phyloP scores from a whole-genome alignment of 495 filamentous ascomycete genomes.

The Cudoniella acicularis region DNA sequence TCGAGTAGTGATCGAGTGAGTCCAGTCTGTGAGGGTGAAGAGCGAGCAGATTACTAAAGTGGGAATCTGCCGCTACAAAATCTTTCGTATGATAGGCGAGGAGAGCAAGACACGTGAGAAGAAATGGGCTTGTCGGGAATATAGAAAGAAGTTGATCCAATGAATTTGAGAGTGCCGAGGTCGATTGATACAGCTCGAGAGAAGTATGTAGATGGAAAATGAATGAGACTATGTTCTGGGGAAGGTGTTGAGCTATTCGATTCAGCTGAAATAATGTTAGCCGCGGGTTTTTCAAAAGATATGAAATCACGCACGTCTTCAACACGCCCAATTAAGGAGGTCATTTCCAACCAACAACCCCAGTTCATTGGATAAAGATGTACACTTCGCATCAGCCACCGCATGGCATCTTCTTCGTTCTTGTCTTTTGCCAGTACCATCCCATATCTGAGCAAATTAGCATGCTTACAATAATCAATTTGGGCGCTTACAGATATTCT shows the following conservation, averaged over 20 bases:
- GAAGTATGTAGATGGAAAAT: slow-evolving; percentile 89
- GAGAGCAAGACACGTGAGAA: slow-evolving; percentile 84
- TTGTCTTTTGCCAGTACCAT: slow-evolving; percentile 87
- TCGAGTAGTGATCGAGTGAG: slow-evolving; percentile 89
- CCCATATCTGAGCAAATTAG: slow-evolving; percentile 52
- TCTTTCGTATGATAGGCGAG: slow-evolving; percentile 95
- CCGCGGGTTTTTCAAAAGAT: not conserved
- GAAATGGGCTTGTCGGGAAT: slow-evolving; percentile 82
- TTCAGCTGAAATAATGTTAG: slow-evolving; percentile 38
- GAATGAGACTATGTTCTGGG: slow-evolving; percentile 85
- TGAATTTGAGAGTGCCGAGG: slow-evolving; percentile 62
- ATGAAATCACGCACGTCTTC: slow-evolving; percentile 65
- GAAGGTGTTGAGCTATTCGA: slow-evolving; percentile 55
- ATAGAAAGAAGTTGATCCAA: slow-evolving; percentile 74
- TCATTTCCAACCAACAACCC: slow-evolving; percentile 92
- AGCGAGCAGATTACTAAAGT: slow-evolving; percentile 78
- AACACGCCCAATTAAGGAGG: slow-evolving; percentile 64
- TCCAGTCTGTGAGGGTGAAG: slow-evolving; percentile 86
- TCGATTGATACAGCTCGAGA: slow-evolving; percentile 87
- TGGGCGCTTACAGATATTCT: slow-evolving; percentile 74
- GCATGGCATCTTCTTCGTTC: slow-evolving; percentile 77
- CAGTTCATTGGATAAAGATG: slow-evolving; percentile 89
- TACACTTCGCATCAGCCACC: slow-evolving; percentile 79
- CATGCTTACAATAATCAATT: no score
- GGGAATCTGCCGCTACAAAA: slow-evolving; percentile 76